phyloP scores from a whole-genome alignment of 1,139 yeast species.

The Saccharomyces uvarum region DNA sequence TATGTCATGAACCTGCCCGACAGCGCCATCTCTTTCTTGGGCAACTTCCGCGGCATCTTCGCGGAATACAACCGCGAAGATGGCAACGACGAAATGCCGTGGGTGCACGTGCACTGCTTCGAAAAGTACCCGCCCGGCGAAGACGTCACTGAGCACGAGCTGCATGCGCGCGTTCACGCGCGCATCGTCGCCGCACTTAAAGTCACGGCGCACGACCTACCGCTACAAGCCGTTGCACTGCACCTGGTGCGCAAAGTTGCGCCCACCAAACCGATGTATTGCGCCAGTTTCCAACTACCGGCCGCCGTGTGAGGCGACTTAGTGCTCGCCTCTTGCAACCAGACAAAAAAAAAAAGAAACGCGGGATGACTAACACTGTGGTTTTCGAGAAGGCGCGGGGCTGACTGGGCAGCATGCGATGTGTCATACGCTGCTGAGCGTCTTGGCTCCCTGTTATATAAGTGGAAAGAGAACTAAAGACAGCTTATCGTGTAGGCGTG shows the following conservation, averaged over 20 bases:
- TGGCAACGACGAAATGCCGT: conserved; percentile 44
- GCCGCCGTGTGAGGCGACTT: not conserved
- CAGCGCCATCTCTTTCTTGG: conserved; percentile 77
- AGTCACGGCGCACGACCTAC: conserved; percentile 36
- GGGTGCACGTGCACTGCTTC: conserved; percentile 84
- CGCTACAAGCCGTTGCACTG: conserved; percentile 44
- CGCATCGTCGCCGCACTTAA: conserved; percentile 52
- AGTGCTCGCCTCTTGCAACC: not conserved
- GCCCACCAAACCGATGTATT: conserved; percentile 94
- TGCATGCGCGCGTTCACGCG: conserved; percentile 53
- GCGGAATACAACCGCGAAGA: conserved; percentile 36
- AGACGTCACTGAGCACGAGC: conserved; percentile 59
- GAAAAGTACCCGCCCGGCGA: conserved; percentile 72
- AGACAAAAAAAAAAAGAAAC: not conserved
- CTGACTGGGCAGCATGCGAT: not conserved
- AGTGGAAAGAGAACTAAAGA: not conserved
- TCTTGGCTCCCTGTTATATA: not conserved
- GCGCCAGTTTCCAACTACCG: conserved; percentile 79
- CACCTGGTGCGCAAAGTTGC: conserved; percentile 91
- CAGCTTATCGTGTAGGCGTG: not conserved
- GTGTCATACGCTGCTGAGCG: not conserved
- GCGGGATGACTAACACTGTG: not conserved
- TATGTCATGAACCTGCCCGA: conserved; percentile 96
- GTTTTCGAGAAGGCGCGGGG: conserved; percentile 1
- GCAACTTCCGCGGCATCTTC: conserved; percentile 68